phyloP scores from a whole-genome alignment of 768 basidiomycete genomes.

The Artomyces pyxidatus region DNA sequence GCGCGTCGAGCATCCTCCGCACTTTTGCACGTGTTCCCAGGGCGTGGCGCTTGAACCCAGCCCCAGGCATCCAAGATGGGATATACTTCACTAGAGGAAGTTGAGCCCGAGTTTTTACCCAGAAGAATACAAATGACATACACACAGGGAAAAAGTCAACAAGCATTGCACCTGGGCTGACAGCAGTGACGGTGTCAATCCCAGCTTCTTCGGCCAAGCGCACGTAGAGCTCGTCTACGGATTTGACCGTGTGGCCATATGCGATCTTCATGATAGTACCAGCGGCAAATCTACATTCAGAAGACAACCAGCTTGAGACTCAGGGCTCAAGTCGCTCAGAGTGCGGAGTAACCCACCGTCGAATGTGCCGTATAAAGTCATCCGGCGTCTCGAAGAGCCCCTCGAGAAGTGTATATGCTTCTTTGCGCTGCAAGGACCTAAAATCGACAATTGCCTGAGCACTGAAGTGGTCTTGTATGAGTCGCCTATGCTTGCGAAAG shows the following conservation, averaged over 20 bases:
- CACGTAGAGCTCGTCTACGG: slow-evolving; percentile 24
- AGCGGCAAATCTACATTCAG: slow-evolving; percentile 20
- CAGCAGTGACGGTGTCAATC: slow-evolving; percentile 15
- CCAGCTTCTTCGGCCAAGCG: slow-evolving; percentile 20
- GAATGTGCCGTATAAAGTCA: slow-evolving; percentile 20
- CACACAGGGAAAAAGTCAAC: slow-evolving; percentile 28
- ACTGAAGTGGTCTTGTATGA: slow-evolving; percentile 21
- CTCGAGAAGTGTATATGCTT: slow-evolving; percentile 20
- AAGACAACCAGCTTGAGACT: neutral
- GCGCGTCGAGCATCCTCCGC: slow-evolving; percentile 12
- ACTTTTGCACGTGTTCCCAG: slow-evolving; percentile 13
- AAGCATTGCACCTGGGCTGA: slow-evolving; percentile 22
- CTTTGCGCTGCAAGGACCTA: slow-evolving; percentile 18
- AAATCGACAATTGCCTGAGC: slow-evolving; percentile 14
- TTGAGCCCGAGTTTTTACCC: neutral
- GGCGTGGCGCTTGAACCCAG: slow-evolving; percentile 16
- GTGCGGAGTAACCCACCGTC: slow-evolving; percentile 18
- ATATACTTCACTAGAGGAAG: slow-evolving; percentile 10
- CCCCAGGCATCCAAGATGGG: slow-evolving; percentile 17
- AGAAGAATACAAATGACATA: slow-evolving; percentile 13
- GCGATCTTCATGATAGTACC: slow-evolving; percentile 25
- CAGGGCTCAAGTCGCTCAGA: too few species aligned
- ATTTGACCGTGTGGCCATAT: slow-evolving; percentile 24
- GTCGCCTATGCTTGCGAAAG: slow-evolving; percentile 22
- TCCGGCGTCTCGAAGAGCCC: slow-evolving; percentile 21